Base-by-base conservation (phyloP, 2,329 filamentous ascomycete species). In the Cladophialophora exuberans region DNA sequence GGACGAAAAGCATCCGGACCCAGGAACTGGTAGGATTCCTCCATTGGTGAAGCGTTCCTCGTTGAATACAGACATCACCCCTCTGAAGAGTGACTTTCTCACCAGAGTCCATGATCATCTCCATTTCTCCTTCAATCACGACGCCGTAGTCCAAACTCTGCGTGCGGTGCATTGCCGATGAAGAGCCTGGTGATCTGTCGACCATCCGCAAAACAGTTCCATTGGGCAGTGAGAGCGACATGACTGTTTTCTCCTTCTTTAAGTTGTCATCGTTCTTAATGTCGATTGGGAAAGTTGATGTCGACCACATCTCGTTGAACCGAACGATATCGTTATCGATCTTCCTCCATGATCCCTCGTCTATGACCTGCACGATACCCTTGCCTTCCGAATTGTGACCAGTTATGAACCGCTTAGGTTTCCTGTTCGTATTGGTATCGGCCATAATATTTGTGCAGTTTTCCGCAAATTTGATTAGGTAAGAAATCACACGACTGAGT, bases 11-110 rank as follows among this genome's bases (percentile, higher is more conserved):
- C 57, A 60, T 60, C 30, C 57, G 38, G 30, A 31, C 39, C 55
- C 56, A 61, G 5, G 51, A 54, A 17, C 39, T 31, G 66, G 50
- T 70, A 58, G 17, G 61, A 56, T 75, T 75, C 31, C 65, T 60
- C 73, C 73, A 76, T 28, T 67, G 67, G 62, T 71, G 68, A 23
- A 64, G 67, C 2, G 69, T 70, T 1, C 74, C 79, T 28, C 81
- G 69, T 66, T 83, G 80, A 23, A 83, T 75, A 7, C 75, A 75
- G 13, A 82, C 67, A 62, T 83, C 81, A 2, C 81, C 81, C 6
- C 73, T 68, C 38, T 69, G 67, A 72, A 83, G 67, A 22, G 70
- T 52, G 36, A 71, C 70, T 43, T 65, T 71, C 54, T 77, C 78
- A 1, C 80, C 79, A 13, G 75, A 74, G 54, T 81, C 80, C 4